Evolutionary conservation across 225 moss, liverwort and hornwort genomes (phyloP), one percentile per base, ranked within the genome.

Genomic region (Polytrichum commune): DNA sequence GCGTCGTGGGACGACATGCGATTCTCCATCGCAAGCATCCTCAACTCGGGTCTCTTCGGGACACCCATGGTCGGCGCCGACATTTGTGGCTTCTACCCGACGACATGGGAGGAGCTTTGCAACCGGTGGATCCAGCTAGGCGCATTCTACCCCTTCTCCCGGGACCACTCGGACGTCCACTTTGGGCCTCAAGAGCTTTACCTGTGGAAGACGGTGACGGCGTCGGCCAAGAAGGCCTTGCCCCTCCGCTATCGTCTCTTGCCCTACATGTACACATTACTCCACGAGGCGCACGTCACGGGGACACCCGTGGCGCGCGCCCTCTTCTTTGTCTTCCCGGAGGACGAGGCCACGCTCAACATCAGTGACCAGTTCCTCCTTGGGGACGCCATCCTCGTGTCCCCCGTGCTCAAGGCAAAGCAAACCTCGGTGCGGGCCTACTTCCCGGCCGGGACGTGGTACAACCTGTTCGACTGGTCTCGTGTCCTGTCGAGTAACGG

Each of bases 31-130:
- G 86, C 88, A 16, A 88, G 92, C 38, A 74, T 89, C 60, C 72
- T 95, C 0, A 92, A 89, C 54, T 92, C 89, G 0, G 92, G 95
- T 19, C 27, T 95, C 16, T 86, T 91, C 9, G 95, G 91, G 0
- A 22, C 90, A 6, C 91, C 92, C 1, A 95, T 95, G 92, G 91
- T 88, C 7, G 95, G 95, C 0, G 95, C 92, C 1, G 95, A 95
- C 70, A 92, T 95, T 24, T 92, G 92, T 66, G 95, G 95, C 22
- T 95, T 91, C 79, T 65, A 26, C 27, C 81, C 71, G 0, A 4
- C 79, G 6, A 76, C 89, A 0, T 81, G 82, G 74, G 91, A 95
- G 77, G 92, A 95, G 88, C 93, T 96, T 16, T 93, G 93, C 80
- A 88, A 74, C 60, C 84, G 96, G 2, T 96, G 93, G 96, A 88